Evolutionary conservation across 2,329 filamentous ascomycete genomes (phyloP), one percentile per base, ranked within the genome.

Genomic region (Alternaria postmessia): DNA sequence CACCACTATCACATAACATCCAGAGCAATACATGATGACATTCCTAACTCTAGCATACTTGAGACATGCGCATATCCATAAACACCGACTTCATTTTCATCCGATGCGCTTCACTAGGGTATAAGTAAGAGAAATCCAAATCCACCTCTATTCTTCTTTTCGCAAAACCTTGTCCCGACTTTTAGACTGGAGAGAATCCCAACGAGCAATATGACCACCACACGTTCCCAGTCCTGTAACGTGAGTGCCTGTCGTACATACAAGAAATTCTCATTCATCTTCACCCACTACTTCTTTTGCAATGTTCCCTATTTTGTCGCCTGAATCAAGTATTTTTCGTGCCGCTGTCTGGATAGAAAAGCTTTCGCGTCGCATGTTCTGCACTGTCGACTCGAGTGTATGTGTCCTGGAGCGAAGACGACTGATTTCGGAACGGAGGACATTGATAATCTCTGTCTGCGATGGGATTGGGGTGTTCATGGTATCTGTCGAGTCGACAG

Each of bases 361-460:
- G 24, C 72, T 74, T 49, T 77, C 73, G 12, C 66, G 52, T 18
- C 58, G 70, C 69, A 75, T 74, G 1, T 66, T 63, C 12, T 70
- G 63, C 14, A 77, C 57, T 3, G 73, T 70, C 2, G 59, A 51
- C 48, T 77, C 73, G 4, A 77, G 57, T 4, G 52, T 59, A 22
- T 72, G 71, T 3, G 71, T 76, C 16, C 73, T 67, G 6, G 69
- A 63, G n/a, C 74, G 65, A 9, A 77, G 63, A 24, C 73, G 65
- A 28, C 63, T 60, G 24, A 77, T 68, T 47, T 77, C 75, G n/a
- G 65, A 65, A 12, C 73, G 67, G 7, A 77, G 68, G 9, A 75
- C 74, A 22, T 68, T 72, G 16, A 77, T 67, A 1, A 73, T 75
- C 44, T 75, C 72, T 20, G 61, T 43, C 36, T 71, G 64, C 3